Percentiles rank a stretch among this genome's conserved stretches.
These are phyloP conservation scores for Backusella circina DNA, from an alignment of 192 early-diverging fungal genomes.

Conservation along the genomic window DNA sequence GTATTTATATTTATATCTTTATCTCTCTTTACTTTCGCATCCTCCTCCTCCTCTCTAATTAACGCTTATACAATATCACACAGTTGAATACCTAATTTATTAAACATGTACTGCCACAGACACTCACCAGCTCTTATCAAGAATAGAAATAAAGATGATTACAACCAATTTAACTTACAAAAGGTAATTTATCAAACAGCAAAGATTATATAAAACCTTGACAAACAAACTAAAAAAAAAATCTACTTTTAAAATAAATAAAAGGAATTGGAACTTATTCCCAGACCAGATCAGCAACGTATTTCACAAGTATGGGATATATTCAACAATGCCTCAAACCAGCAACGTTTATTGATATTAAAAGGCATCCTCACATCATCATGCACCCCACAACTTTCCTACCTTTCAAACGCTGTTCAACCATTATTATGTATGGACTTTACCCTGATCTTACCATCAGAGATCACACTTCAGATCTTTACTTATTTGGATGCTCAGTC, in stretches of 20 bases:
- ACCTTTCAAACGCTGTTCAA: slow-evolving; percentile 64
- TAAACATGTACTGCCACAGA: slow-evolving; percentile 35
- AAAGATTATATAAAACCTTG: background rate
- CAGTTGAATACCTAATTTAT: background rate
- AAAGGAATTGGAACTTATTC: slow-evolving; percentile 49
- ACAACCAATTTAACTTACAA: slow-evolving; percentile 35
- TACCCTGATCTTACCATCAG: slow-evolving; percentile 64
- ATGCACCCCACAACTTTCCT: slow-evolving; percentile 84
- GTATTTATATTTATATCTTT: background rate
- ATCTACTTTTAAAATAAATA: background rate
- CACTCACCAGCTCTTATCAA: slow-evolving; percentile 47
- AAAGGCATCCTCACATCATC: slow-evolving; percentile 73
- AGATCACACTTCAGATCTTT: slow-evolving; percentile 79
- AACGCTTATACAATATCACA: background rate
- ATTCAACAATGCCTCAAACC: slow-evolving; percentile 56
- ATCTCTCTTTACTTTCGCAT: background rate
- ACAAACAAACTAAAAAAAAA: background rate
- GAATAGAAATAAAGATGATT: slow-evolving; percentile 39
- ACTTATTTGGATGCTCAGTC: slow-evolving; percentile 88
- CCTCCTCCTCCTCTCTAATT: background rate
- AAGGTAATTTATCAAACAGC: slow-evolving; percentile 22
- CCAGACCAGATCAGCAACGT: slow-evolving; percentile 48
- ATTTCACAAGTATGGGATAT: slow-evolving; percentile 60
- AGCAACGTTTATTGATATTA: slow-evolving; percentile 61
- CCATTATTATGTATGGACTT: slow-evolving; percentile 77